Percentiles rank a stretch among this genome's conserved stretches.
phyloP scores from a whole-genome alignment of 129 eudicot genomes.

The Cynara cardunculus region DNA sequence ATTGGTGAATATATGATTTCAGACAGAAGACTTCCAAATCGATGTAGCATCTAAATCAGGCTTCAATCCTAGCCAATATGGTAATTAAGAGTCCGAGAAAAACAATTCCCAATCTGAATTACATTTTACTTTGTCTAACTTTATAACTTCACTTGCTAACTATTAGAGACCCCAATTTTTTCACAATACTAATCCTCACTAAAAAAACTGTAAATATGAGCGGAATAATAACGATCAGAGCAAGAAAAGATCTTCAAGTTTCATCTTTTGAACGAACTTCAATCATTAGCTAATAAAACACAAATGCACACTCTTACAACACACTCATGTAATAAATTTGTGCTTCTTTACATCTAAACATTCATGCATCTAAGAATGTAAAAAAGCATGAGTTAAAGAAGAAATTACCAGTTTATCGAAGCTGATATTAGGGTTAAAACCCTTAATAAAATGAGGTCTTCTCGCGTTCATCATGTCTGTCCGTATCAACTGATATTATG shows the following conservation, averaged over 20 bases:
- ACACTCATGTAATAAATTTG: neutral
- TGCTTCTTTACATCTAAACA: neutral
- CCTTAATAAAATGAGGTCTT: conserved; percentile 63
- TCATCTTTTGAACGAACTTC: neutral
- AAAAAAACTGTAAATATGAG: neutral
- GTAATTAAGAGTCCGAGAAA: neutral
- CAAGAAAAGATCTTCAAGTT: neutral
- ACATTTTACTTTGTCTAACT: conserved; percentile 1
- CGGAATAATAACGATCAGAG: neutral
- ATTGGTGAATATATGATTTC: neutral
- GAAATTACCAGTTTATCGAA: conserved; percentile 54
- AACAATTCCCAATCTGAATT: neutral
- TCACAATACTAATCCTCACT: neutral
- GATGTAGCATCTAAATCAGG: neutral
- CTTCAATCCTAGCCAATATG: neutral
- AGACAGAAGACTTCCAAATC: neutral
- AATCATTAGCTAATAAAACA: neutral
- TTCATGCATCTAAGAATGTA: conserved; percentile 8
- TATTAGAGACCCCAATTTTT: neutral
- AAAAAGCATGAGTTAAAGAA: neutral
- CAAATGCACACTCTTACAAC: conserved; percentile 9
- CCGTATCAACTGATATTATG: conserved; percentile 25
- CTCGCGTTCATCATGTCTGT: conserved; percentile 38
- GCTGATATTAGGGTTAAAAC: conserved; percentile 53
- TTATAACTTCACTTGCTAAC: neutral